A percentile compares a stretch with the other conserved stretches of the same genome.
These are phyloP conservation scores for Tuber melanosporum DNA, from an alignment of 495 filamentous ascomycete genomes.

Conservation along the genomic window DNA sequence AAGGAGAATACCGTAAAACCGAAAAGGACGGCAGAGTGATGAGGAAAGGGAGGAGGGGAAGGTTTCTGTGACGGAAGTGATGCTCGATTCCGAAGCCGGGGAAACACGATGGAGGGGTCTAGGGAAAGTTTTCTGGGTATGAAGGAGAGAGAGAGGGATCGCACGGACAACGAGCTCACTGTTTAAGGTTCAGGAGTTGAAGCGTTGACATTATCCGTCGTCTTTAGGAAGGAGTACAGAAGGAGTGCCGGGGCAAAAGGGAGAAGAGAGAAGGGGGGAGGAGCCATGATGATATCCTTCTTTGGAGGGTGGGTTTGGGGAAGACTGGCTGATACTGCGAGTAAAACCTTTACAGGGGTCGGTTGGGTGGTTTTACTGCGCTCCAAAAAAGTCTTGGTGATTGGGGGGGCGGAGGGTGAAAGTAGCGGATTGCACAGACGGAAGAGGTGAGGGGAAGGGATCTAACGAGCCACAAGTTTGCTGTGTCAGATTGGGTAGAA, in stretches of 20 bases:
- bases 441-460: neutral
- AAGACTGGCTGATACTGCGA: conserved; percentile 18
- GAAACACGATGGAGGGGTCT: neutral
- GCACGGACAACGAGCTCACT: conserved; percentile 22
- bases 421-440: neutral
- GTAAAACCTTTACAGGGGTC: conserved; percentile 19
- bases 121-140: conserved; percentile 14
- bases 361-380: neutral
- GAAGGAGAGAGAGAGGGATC: conserved; percentile 20
- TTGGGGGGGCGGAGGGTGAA: neutral
- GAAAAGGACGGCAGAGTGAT: neutral
- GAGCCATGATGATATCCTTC: conserved; percentile 32
- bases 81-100: neutral
- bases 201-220: conserved; percentile 16
- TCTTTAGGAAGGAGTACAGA: conserved; percentile 20
- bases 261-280: conserved; percentile 14
- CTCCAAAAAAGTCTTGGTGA: neutral
- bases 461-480: neutral
- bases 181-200: conserved; percentile 13
- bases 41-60: neutral
- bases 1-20: neutral
- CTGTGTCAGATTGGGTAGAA: neutral
- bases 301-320: conserved; percentile 9
- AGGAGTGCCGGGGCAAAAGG: conserved; percentile 9
- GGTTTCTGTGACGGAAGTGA: neutral